A percentile compares a stretch with the other conserved stretches of the same genome.
phyloP scores from a whole-genome alignment of 2,329 filamentous ascomycete genomes.

The Ophiostoma ulmi region DNA sequence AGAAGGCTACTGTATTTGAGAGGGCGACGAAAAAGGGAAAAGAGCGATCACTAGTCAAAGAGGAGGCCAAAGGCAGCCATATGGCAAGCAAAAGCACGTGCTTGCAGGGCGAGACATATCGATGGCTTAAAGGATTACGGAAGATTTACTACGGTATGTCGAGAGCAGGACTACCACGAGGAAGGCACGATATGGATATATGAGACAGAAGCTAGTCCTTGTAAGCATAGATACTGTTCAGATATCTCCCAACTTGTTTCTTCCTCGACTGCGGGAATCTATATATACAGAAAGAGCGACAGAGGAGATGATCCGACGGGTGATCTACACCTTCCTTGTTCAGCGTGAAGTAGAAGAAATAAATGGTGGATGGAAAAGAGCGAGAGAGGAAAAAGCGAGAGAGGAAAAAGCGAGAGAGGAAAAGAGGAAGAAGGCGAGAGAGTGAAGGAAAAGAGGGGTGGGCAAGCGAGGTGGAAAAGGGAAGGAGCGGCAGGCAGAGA shows the following conservation, averaged over 20 bases:
- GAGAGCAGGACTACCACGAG: neutral
- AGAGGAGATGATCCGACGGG: conserved; percentile 9
- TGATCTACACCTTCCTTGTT: conserved; percentile 11
- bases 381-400: neutral
- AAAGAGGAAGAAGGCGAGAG: neutral
- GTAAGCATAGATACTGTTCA: neutral
- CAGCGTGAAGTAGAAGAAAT: neutral
- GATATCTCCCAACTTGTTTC: neutral
- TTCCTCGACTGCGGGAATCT: neutral
- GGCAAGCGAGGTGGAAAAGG: neutral
- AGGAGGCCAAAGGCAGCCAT: neutral
- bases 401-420: neutral
- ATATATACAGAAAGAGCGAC: neutral
- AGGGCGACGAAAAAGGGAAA: neutral
- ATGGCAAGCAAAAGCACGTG: neutral
- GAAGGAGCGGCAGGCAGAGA: conserved; percentile 1
- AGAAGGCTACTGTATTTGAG: neutral
- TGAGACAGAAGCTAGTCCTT: conserved; percentile 3
- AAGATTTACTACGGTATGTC: neutral
- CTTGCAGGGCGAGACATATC: conserved; percentile 7
- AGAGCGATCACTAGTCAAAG: neutral
- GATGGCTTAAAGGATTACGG: neutral
- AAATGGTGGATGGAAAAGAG: neutral
- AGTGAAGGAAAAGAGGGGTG: neutral
- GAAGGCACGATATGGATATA: neutral